A percentile compares a stretch with the other conserved stretches of the same genome.
Evolutionary conservation across 805 yeast species (phyloP).

Genomic region (Metschnikowia lachancei): DNA sequence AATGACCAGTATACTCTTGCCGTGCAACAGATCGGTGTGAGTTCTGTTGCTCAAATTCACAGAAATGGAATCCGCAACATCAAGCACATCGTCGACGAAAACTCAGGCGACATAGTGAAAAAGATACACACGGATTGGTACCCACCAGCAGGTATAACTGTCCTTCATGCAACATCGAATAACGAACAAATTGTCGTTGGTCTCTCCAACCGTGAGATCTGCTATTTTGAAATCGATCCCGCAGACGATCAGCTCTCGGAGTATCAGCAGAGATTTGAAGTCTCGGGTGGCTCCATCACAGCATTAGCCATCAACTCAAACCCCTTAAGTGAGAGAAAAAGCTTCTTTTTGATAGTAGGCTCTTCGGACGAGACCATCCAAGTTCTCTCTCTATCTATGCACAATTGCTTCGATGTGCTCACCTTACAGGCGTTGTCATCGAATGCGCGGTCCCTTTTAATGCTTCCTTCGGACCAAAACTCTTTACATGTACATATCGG

Average conservation of each 20-base stretch:
- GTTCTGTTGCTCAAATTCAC: slow-evolving; percentile 71
- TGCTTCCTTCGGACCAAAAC: slow-evolving; percentile 18
- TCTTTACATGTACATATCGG: slow-evolving; percentile 65
- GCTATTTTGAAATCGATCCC: slow-evolving; percentile 77
- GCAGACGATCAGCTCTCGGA: slow-evolving; percentile 63
- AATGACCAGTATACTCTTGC: slow-evolving; percentile 59
- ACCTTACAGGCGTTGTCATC: slow-evolving; percentile 68
- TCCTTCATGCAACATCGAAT: slow-evolving; percentile 61
- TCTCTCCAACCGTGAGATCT: slow-evolving; percentile 68
- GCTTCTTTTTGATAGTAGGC: slow-evolving; percentile 66
- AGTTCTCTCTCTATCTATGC: slow-evolving; percentile 60
- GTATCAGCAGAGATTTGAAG: slow-evolving; percentile 58
- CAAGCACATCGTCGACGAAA: slow-evolving; percentile 17
- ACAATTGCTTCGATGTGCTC: slow-evolving; percentile 56
- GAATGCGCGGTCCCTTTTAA: slow-evolving; percentile 27
- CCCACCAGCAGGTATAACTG: slow-evolving; percentile 73
- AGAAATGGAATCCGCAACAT: slow-evolving; percentile 63
- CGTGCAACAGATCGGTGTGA: slow-evolving; percentile 63
- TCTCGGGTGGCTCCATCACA: slow-evolving; percentile 49
- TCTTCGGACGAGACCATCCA: slow-evolving; percentile 68
- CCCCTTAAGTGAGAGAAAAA: slow-evolving; percentile 45
- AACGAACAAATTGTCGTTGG: slow-evolving; percentile 67
- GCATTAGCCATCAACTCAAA: slow-evolving; percentile 45
- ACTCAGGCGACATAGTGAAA: slow-evolving; percentile 6
- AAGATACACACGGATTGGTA: slow-evolving; percentile 56